A percentile compares a stretch with the other conserved stretches of the same genome.
Evolutionary conservation across 2,329 filamentous ascomycete species (phyloP).

Genomic region (Elsinoe australis): DNA sequence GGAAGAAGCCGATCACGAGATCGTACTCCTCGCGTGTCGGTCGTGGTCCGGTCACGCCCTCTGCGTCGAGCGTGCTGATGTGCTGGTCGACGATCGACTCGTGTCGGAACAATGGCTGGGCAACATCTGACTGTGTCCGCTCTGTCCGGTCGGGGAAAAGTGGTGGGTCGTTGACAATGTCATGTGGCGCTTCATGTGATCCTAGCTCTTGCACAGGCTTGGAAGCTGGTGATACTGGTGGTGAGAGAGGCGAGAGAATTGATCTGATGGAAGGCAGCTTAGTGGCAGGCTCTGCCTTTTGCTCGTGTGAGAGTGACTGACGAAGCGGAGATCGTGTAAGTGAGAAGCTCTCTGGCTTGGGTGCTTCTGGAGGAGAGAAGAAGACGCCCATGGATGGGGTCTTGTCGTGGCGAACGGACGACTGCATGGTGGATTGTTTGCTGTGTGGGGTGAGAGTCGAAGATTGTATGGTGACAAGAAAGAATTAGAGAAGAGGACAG

Average conservation of each 20-base stretch:
- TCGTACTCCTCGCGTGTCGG: constrained; percentile 18
- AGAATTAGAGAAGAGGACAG: background rate
- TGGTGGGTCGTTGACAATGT: constrained; percentile 3
- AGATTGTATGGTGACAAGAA: background rate
- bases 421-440: constrained; percentile 1
- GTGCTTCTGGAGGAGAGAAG: constrained; percentile 16
- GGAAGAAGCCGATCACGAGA: constrained; percentile 8
- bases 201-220: constrained; percentile 15
- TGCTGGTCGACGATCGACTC: background rate
- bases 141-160: too few species aligned
- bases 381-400: constrained; percentile 15
- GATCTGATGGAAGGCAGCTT: constrained; percentile 16
- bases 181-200: background rate
- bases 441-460: background rate
- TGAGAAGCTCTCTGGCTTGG: constrained; percentile 15
- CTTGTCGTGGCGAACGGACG: constrained; percentile 3
- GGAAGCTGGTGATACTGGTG: constrained; percentile 13
- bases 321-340: constrained; percentile 4
- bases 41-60: constrained; percentile 4
- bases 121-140: constrained; percentile 9
- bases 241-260: constrained; percentile 14
- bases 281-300: constrained; percentile 1
- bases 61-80: constrained; percentile 1
- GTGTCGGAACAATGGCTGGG: constrained; percentile 14
- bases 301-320: constrained; percentile 12